Base-by-base conservation (phyloP, 768 basidiomycete species). In the Lepiota subincarnata region DNA sequence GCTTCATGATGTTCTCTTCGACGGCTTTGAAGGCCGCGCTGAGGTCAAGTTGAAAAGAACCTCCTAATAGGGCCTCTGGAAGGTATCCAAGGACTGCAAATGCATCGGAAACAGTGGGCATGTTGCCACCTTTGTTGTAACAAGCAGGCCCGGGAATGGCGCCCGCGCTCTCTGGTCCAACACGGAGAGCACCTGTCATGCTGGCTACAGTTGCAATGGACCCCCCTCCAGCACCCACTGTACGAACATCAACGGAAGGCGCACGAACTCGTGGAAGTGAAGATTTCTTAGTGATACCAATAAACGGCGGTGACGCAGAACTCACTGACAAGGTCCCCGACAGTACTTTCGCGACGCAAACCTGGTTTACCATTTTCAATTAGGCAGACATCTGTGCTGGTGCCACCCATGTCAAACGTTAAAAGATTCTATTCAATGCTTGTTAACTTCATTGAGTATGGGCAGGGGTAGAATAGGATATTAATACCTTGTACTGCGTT, bases 71-170 rank as follows among this genome's bases (percentile, higher is more conserved):
- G n/a, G 60, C 62, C 6, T 55, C 53, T 4, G 67, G 67, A 5
- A 68, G 57, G 44, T 65, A 67, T 6, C 67, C 66, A 31, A 68
- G 58, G 35, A 65, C 62, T 12, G 57, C 66, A 42, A 66, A 64
- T 11, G 67, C 67, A 38, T 68, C 67, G 3, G 66, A 64, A 3
- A 68, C 67, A 20, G 67, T 68, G 31, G 67, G 64, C 28, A 50
- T 51, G 13, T 37, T 53, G n/a, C 67, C 67, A 26, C 67, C 67
- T 56, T 63, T 59, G 10, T 60, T 56, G 43, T 68, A 68, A 12
- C 66, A 66, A 0, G 64, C 64, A 6, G 67, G 67, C n/a, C 67
- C 66, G n/a, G 67, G 67, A 16, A 58, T 43, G 16, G 67, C 67
- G 7, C 67, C 66, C 6, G 67, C 61, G 22, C 62, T 64, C 48